Percentiles rank a stretch among this genome's conserved stretches.
These are phyloP conservation scores for Lathyrus tuberosus DNA, from an alignment of 306 rosid genomes.

Conservation along the genomic window DNA sequence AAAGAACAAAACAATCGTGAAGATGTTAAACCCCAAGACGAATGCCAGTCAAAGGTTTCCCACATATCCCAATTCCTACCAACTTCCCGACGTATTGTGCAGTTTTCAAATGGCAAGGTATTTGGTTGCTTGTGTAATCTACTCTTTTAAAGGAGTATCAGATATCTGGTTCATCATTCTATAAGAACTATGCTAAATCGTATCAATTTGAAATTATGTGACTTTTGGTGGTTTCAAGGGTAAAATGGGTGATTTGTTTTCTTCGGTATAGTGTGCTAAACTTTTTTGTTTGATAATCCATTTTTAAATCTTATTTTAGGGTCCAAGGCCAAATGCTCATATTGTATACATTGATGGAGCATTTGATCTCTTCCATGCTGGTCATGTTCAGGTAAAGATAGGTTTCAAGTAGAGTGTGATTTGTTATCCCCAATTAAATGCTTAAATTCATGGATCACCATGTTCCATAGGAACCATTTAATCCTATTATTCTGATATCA, in stretches of 20 bases:
- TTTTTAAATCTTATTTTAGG: slow-evolving; percentile 53
- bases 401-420: slow-evolving; percentile 6
- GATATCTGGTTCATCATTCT: slow-evolving; percentile 21
- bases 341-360: slow-evolving; percentile 98
- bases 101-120: slow-evolving; percentile 97
- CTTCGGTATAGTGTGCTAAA: slow-evolving; percentile 24
- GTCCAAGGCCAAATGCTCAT: slow-evolving; percentile 94
- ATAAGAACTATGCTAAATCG: slow-evolving; percentile 10
- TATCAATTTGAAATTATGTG: slow-evolving; percentile 5
- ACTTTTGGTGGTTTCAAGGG: slow-evolving; percentile 21
- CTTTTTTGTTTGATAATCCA: neutral
- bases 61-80: slow-evolving; percentile 82
- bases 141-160: slow-evolving; percentile 9
- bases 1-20: slow-evolving; percentile 42
- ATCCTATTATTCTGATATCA: slow-evolving; percentile 23
- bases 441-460: slow-evolving; percentile 17
- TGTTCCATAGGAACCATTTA: slow-evolving; percentile 4
- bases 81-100: slow-evolving; percentile 91
- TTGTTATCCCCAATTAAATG: slow-evolving; percentile 28
- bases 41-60: slow-evolving; percentile 52
- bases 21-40: slow-evolving; percentile 53
- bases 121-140: slow-evolving; percentile 30
- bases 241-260: slow-evolving; percentile 27
- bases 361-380: slow-evolving; percentile 98
- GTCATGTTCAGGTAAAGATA: slow-evolving; percentile 83